These are phyloP conservation scores for Picea glauca DNA, from an alignment of 75 land plant species.

Conservation along the genomic window DNA sequence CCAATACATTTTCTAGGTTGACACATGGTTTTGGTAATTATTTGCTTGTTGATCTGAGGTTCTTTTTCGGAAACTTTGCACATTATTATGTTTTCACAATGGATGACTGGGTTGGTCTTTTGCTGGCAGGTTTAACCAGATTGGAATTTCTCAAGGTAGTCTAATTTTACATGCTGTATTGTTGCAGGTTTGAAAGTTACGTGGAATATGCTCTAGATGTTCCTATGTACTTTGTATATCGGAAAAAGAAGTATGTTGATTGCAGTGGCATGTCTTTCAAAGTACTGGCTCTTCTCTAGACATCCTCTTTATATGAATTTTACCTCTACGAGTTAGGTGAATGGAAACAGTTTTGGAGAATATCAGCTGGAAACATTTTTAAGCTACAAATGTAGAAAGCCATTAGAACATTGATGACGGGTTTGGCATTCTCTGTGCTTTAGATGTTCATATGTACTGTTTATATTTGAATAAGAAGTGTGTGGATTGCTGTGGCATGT, in stretches of 20 bases:
- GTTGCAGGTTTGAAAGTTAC: conserved; percentile 90
- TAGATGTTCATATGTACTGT: conserved; percentile 98
- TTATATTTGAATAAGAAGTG: conserved; percentile 87
- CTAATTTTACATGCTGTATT: background rate
- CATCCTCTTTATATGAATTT: background rate
- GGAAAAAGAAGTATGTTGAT: conserved; percentile 87
- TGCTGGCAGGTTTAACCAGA: too few species aligned
- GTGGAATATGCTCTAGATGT: conserved; percentile 98
- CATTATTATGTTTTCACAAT: background rate
- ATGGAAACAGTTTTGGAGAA: background rate
- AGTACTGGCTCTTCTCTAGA: conserved; percentile 28
- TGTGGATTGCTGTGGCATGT: conserved; percentile 87
- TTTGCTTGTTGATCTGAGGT: background rate
- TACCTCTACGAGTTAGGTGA: background rate
- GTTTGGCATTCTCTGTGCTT: conserved; percentile 2
- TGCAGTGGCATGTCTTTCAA: conserved; percentile 92
- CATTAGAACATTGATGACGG: background rate
- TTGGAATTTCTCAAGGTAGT: conserved; percentile 2
- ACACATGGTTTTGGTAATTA: too few species aligned
- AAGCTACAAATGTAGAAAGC: background rate
- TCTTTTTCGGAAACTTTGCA: background rate
- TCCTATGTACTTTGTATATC: conserved; percentile 98
- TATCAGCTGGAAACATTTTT: background rate
- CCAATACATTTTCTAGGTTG: too few species aligned
- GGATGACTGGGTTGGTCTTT: background rate